phyloP scores from a whole-genome alignment of 1,284 basidiomycete genomes.

The Heterobasidion annosum region DNA sequence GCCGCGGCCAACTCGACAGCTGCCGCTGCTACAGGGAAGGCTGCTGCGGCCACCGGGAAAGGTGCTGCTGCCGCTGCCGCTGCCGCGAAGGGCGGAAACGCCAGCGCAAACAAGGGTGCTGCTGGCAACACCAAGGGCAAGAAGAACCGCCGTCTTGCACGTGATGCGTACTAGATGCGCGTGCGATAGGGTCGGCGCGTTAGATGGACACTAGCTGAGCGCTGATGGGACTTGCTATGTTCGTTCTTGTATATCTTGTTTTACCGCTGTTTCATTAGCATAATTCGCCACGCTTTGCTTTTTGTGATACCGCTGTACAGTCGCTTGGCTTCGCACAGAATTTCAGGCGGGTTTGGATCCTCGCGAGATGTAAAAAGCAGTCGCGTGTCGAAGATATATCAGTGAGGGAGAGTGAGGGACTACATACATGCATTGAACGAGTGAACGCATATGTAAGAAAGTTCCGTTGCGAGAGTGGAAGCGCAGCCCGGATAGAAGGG shows the following conservation, averaged over 20 bases:
- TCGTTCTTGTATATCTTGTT: slow-evolving; percentile 1
- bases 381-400: too few species aligned
- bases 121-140: slow-evolving; percentile 2
- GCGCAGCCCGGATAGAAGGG: too few species aligned
- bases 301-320: slow-evolving; percentile 6
- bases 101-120: background rate
- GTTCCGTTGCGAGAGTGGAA: too few species aligned
- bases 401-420: too few species aligned
- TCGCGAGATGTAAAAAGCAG: background rate
- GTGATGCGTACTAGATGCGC: background rate
- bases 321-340: slow-evolving; percentile 1
- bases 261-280: background rate
- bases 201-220: too few species aligned
- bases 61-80: slow-evolving; percentile 9
- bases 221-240: background rate
- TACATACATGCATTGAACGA: too few species aligned
- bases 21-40: slow-evolving; percentile 1
- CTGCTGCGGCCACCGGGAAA: slow-evolving; percentile 6
- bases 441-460: too few species aligned
- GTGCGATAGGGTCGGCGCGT: background rate
- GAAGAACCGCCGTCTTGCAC: slow-evolving; percentile 5
- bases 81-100: background rate
- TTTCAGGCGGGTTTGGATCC: background rate
- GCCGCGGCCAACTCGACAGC: slow-evolving; percentile 4
- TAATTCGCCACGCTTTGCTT: background rate